Base-by-base conservation (phyloP, 2,329 filamentous ascomycete species). In the Whalleya microplaca region DNA sequence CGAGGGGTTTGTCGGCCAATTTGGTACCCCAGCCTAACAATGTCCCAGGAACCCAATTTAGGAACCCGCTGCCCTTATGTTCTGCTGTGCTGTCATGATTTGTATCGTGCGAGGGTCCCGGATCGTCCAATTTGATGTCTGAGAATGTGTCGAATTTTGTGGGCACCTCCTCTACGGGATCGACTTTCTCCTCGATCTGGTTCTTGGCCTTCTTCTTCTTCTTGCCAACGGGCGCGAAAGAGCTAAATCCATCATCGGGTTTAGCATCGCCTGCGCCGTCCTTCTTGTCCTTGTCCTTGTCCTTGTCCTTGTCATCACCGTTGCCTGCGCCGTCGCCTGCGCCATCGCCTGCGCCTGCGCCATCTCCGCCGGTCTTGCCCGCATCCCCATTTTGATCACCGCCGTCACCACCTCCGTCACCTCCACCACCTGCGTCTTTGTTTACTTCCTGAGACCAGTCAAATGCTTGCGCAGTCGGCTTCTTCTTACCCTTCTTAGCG, bases 51-150 rank as follows among this genome's bases (percentile, higher is more conserved):
- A 84, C 84, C 84, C 86, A 89, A 84, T 80, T 64, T 89, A 80
- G 2, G 73, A 62, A 18, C n/a, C n/a, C n/a, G n/a, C 63, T 61
- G 41, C 67, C 58, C 41, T 82, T 82, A 12, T 69, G 68, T 40
- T 76, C 76, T 4, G 72, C 71, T 21, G 71, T 68, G 21, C 69
- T 73, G 48, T 80, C 81, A 64, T 86, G 80, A 57, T 77, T 81
- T 14, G 85, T 68, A 59, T 86, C 83, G 5, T 85, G 68, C 53
- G 84, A 82, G 1, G 84, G 83, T n/a, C 76, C 78, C 21, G 74
- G 68, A 53, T 88, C 85, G 62, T 86, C 82, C 21, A 91, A 72
- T 65, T 85, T 89, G 62, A 92, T 85, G 23, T 91, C 87, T 44
- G 89, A 80, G 63, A 91, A 90, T n/a, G 80, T 74, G 53, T 83